A percentile compares a stretch with the other conserved stretches of the same genome.
phyloP scores from a whole-genome alignment of 805 yeast genomes.

The Metahyphopichia silvanorum region DNA sequence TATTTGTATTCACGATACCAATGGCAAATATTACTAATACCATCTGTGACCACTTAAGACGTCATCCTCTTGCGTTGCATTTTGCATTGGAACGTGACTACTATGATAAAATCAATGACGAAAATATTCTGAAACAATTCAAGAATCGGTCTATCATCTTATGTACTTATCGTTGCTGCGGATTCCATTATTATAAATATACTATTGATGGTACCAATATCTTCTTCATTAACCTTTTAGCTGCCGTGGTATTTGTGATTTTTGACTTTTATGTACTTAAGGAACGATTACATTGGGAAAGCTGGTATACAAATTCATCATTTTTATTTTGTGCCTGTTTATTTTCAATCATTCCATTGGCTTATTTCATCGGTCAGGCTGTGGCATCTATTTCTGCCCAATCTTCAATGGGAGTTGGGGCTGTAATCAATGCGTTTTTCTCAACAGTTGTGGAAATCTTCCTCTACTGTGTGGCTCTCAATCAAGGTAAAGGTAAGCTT shows the following conservation, averaged over 20 bases:
- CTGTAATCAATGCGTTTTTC: slow-evolving; percentile 95
- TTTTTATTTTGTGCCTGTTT: slow-evolving; percentile 73
- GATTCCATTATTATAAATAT: slow-evolving; percentile 90
- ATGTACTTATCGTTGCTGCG: slow-evolving; percentile 90
- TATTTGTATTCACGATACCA: slow-evolving; percentile 85
- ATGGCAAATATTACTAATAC: slow-evolving; percentile 79
- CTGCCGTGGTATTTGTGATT: slow-evolving; percentile 78
- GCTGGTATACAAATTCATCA: slow-evolving; percentile 56
- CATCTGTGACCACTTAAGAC: slow-evolving; percentile 71
- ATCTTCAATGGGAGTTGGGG: slow-evolving; percentile 98
- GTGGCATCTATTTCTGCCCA: slow-evolving; percentile 99
- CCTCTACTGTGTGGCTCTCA: slow-evolving; percentile 85
- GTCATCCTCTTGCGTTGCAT: slow-evolving; percentile 87
- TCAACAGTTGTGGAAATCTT: slow-evolving; percentile 94
- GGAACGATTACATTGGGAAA: slow-evolving; percentile 33
- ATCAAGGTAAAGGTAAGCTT: slow-evolving; percentile 78
- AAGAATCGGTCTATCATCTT: slow-evolving; percentile 63
- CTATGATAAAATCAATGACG: slow-evolving; percentile 26
- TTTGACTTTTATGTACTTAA: slow-evolving; percentile 67
- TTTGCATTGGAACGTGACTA: slow-evolving; percentile 59
- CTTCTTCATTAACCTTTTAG: slow-evolving; percentile 80
- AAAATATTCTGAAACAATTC: slow-evolving; percentile 21
- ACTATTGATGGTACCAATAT: slow-evolving; percentile 96
- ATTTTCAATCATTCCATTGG: slow-evolving; percentile 85
- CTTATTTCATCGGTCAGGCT: slow-evolving; percentile 97